phyloP scores from a whole-genome alignment of 2,329 filamentous ascomycete species.

The Stagonosporopsis vannaccii region DNA sequence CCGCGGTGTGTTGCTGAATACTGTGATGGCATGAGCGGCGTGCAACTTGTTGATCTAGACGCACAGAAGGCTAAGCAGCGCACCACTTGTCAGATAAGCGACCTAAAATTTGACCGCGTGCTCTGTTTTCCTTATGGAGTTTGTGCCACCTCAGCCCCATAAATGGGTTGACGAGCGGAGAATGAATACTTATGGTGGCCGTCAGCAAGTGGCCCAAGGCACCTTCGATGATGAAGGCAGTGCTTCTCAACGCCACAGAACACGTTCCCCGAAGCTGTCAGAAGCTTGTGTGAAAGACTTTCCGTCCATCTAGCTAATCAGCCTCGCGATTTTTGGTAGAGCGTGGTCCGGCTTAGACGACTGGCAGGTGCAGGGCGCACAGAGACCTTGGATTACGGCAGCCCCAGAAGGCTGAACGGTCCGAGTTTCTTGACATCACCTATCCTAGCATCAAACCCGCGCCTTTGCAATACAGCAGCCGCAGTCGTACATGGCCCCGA shows the following conservation, averaged over 20 bases:
- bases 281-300: conserved; percentile 6
- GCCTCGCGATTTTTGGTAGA: conserved; percentile 38
- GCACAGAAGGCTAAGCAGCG: neutral
- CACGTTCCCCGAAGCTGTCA: neutral
- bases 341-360: conserved; percentile 23
- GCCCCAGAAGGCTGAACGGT: conserved; percentile 33
- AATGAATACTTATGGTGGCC: conserved; percentile 3
- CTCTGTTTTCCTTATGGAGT: neutral
- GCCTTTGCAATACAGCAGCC: conserved; percentile 8
- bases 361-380: conserved; percentile 40
- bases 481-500: conserved; percentile 1
- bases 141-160: conserved; percentile 4
- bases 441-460: conserved; percentile 14
- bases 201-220: conserved; percentile 13
- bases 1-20: conserved; percentile 9
- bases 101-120: conserved; percentile 1
- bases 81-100: conserved; percentile 6
- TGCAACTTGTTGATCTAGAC: conserved; percentile 1
- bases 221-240: conserved; percentile 5
- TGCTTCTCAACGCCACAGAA: conserved; percentile 4
- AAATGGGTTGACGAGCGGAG: conserved; percentile 8
- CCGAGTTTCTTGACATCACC: conserved; percentile 16
- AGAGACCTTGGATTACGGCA: conserved; percentile 3
- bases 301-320: conserved; percentile 31
- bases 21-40: neutral